phyloP scores from a whole-genome alignment of 345 rosid species.

The Arabidopsis suecica region DNA sequence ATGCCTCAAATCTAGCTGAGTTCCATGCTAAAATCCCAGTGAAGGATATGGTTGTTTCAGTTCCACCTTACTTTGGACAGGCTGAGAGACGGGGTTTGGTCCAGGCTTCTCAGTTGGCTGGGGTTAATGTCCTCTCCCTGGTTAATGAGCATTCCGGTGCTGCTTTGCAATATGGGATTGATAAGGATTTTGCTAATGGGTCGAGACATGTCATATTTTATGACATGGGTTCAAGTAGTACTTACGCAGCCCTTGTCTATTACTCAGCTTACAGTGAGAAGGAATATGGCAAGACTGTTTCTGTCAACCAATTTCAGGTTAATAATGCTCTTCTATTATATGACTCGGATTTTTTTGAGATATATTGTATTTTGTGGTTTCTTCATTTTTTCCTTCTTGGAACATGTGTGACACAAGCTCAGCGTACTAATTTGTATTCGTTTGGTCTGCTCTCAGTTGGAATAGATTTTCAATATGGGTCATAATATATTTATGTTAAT shows the following conservation, averaged over 20 bases:
- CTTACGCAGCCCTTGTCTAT: slow-evolving; percentile 87
- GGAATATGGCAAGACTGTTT: slow-evolving; percentile 87
- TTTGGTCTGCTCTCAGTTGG: slow-evolving; percentile 9
- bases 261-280: slow-evolving; percentile 86
- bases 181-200: slow-evolving; percentile 86
- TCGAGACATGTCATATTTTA: slow-evolving; percentile 90
- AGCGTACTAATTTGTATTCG: background rate
- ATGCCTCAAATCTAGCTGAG: slow-evolving; percentile 75
- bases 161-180: slow-evolving; percentile 98
- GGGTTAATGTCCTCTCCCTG: slow-evolving; percentile 83
- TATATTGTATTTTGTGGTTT: slow-evolving; percentile 3
- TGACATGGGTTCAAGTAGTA: slow-evolving; percentile 95
- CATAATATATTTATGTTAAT: slow-evolving; percentile 10
- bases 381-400: background rate
- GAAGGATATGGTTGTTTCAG: slow-evolving; percentile 78
- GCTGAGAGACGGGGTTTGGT: slow-evolving; percentile 88
- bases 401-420: slow-evolving; percentile 1
- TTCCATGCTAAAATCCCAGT: slow-evolving; percentile 70
- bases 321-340: background rate
- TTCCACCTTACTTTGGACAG: slow-evolving; percentile 97
- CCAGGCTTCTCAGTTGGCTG: slow-evolving; percentile 92
- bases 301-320: slow-evolving; percentile 96
- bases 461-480: background rate
- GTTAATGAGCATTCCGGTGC: slow-evolving; percentile 93
- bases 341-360: background rate